These are phyloP conservation scores for Rhodotorula sp. DNA, from an alignment of 1,284 basidiomycete genomes.

Conservation along the genomic window DNA sequence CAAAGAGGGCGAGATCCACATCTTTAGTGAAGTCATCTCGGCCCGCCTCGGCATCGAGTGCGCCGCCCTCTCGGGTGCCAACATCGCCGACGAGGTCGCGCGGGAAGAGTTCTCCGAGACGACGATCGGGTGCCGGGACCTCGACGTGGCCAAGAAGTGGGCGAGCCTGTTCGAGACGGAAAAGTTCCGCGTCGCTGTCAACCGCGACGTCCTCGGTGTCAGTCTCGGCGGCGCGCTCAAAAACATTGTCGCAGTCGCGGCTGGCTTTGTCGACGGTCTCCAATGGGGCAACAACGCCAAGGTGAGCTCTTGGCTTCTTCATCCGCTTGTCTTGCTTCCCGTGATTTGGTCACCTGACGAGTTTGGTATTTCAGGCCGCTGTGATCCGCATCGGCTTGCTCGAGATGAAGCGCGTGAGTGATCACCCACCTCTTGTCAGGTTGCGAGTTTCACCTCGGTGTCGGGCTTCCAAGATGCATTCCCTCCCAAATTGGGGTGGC, in stretches of 20 bases:
- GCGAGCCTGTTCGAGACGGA: constrained; percentile 51
- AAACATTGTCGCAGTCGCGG: constrained; percentile 59
- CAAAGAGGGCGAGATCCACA: constrained; percentile 55
- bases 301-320: constrained; percentile 2
- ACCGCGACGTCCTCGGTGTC: constrained; percentile 59
- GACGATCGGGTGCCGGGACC: constrained; percentile 56
- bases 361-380: constrained; percentile 49
- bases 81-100: constrained; percentile 60
- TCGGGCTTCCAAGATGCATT: background rate
- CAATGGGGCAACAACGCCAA: constrained; percentile 60
- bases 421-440: background rate
- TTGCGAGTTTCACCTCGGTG: background rate
- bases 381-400: constrained; percentile 59
- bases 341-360: background rate
- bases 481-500: background rate
- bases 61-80: constrained; percentile 58
- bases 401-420: constrained; percentile 51
- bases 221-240: constrained; percentile 60
- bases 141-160: constrained; percentile 51
- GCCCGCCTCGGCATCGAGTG: constrained; percentile 55
- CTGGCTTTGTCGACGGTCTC: constrained; percentile 58
- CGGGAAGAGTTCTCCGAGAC: constrained; percentile 57
- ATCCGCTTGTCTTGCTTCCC: background rate
- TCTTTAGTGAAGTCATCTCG: constrained; percentile 59
- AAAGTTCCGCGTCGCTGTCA: constrained; percentile 56